These are phyloP conservation scores for Naganishia sp. DNA, from an alignment of 1,284 basidiomycete species.

Conservation along the genomic window DNA sequence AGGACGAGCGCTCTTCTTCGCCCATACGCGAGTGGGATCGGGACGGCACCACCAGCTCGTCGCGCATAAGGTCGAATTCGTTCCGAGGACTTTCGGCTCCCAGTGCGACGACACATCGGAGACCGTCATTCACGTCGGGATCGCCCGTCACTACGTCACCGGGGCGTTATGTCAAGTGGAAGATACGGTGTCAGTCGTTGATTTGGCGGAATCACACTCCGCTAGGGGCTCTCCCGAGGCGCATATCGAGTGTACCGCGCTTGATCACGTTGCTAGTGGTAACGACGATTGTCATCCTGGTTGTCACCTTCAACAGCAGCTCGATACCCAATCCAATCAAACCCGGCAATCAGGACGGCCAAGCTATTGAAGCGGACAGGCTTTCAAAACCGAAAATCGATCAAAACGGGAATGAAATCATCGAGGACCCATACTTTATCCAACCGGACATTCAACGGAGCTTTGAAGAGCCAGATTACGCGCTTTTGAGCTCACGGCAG, in stretches of 20 bases:
- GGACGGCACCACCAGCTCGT: constrained; percentile 6
- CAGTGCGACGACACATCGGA: background rate
- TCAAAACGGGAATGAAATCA: constrained; percentile 29
- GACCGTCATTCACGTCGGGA: background rate
- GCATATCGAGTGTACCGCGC: constrained; percentile 7
- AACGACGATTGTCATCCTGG: background rate
- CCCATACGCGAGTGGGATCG: background rate
- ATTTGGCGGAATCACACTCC: constrained; percentile 7
- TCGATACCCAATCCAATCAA: background rate
- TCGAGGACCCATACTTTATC: constrained; percentile 14
- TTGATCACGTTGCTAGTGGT: constrained; percentile 3
- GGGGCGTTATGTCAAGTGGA: constrained; percentile 4
- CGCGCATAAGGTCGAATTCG: constrained; percentile 5
- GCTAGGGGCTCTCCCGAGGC: constrained; percentile 14
- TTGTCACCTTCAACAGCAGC: background rate
- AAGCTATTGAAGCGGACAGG: constrained; percentile 25
- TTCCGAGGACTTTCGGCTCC: too few relatives aligned
- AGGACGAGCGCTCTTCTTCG: background rate
- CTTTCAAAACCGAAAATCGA: constrained; percentile 30
- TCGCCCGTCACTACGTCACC: background rate
- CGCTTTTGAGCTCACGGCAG: constrained; percentile 46
- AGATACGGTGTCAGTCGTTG: constrained; percentile 14
- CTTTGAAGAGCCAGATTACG: constrained; percentile 54
- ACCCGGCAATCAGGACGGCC: constrained; percentile 1
- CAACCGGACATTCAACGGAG: constrained; percentile 45